These are phyloP conservation scores for Arxiozyma bovina DNA, from an alignment of 1,139 yeast genomes.

Conservation along the genomic window DNA sequence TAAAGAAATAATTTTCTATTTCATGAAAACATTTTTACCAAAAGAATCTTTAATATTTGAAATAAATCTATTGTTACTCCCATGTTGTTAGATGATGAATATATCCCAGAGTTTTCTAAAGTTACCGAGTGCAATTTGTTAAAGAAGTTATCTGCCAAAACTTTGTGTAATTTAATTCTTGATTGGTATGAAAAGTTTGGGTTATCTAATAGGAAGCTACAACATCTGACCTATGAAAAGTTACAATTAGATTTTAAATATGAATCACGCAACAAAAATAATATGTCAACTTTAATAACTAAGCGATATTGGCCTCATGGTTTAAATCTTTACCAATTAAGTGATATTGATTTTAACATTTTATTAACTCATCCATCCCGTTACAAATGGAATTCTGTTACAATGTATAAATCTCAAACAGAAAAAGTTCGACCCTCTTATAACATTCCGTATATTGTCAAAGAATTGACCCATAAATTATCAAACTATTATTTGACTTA, in stretches of 20 bases:
- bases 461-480: background rate
- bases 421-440: slow-evolving; percentile 35
- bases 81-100: slow-evolving; percentile 6
- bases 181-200: slow-evolving; percentile 20
- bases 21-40: background rate
- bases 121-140: slow-evolving; percentile 13
- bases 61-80: background rate
- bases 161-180: slow-evolving; percentile 13
- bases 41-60: no score
- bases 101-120: slow-evolving; percentile 11
- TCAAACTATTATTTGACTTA: slow-evolving; percentile 1
- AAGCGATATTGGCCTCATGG: slow-evolving; percentile 57
- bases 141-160: slow-evolving; percentile 14
- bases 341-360: slow-evolving; percentile 62
- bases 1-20: no score
- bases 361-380: slow-evolving; percentile 49
- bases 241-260: background rate
- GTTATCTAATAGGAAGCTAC: slow-evolving; percentile 1
- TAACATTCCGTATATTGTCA: slow-evolving; percentile 34
- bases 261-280: slow-evolving; percentile 7
- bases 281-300: slow-evolving; percentile 32
- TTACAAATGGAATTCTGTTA: slow-evolving; percentile 52
- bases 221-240: background rate
- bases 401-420: slow-evolving; percentile 38
- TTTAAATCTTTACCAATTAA: slow-evolving; percentile 55